Evolutionary conservation across 495 filamentous ascomycete species (phyloP).

Genomic region (Sordaria brevicollis): DNA sequence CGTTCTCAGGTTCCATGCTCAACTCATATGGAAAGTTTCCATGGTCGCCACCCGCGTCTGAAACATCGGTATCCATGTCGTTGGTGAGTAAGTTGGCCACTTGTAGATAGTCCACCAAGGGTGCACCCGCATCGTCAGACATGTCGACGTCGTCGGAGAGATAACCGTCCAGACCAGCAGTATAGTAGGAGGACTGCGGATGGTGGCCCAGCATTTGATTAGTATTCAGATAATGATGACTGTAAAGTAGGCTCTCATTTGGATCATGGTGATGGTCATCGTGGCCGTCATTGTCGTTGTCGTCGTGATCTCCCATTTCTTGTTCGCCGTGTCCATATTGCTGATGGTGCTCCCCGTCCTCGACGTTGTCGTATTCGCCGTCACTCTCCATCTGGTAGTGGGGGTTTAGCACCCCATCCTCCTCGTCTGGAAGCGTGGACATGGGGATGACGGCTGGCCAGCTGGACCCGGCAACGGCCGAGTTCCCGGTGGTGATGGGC

Average conservation of each 20-base stretch:
- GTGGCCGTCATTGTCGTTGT: constrained; percentile 10
- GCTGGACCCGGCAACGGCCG: neutral
- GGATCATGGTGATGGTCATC: constrained; percentile 2
- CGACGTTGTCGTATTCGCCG: constrained; percentile 6
- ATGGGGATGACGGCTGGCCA: neutral
- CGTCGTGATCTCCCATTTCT: constrained; percentile 10
- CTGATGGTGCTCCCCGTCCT: constrained; percentile 12
- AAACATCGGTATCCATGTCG: constrained; percentile 10
- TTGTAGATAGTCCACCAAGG: constrained; percentile 10
- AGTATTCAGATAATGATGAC: neutral
- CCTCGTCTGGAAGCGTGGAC: neutral
- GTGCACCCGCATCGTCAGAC: constrained; percentile 11
- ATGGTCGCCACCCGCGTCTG: constrained; percentile 1
- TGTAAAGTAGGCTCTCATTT: neutral
- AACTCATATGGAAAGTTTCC: neutral
- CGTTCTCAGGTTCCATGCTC: neutral
- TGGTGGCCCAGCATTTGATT: neutral
- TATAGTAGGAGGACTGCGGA: neutral
- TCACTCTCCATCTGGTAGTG: neutral
- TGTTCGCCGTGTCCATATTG: constrained; percentile 10
- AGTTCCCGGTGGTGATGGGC: neutral
- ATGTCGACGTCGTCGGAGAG: constrained; percentile 13
- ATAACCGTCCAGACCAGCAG: constrained; percentile 5
- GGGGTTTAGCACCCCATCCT: neutral
- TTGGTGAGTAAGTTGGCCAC: constrained; percentile 9